Conservation (phyloP, 2,329 filamentous ascomycete species). For the Cladorrhinum sp. region DNA sequence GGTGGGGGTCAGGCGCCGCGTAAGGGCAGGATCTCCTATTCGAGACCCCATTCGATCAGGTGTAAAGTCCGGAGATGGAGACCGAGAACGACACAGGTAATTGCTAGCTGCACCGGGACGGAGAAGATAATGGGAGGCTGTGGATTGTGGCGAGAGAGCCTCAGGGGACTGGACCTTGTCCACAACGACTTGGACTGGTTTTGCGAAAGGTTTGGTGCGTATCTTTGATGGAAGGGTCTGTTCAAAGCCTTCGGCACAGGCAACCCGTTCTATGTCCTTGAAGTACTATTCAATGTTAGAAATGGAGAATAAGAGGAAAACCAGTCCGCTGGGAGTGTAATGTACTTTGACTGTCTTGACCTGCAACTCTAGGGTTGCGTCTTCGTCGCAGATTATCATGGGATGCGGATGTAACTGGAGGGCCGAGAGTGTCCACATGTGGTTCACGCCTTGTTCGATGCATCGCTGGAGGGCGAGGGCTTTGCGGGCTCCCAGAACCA, state of each 20-base stretch:
- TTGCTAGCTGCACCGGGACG: conserved; percentile 55
- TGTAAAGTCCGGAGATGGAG: conserved; percentile 59
- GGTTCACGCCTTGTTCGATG: conserved; percentile 71
- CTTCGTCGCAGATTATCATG: conserved; percentile 72
- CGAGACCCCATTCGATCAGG: conserved; percentile 61
- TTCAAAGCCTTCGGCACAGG: conserved; percentile 44
- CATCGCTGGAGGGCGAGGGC: conserved; percentile 68
- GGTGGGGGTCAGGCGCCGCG: conserved; percentile 45
- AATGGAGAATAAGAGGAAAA: not conserved
- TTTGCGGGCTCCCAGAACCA: conserved; percentile 72
- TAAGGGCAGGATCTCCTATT: conserved; percentile 47
- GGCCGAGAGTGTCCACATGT: conserved; percentile 76
- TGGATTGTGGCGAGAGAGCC: conserved; percentile 53
- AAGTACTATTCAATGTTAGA: conserved; percentile 44
- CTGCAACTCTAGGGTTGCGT: conserved; percentile 62
- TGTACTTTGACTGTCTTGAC: conserved; percentile 60
- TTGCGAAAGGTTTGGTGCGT: conserved; percentile 44
- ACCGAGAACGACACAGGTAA: conserved; percentile 53
- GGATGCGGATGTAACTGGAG: conserved; percentile 71
- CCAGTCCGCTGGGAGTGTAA: not conserved
- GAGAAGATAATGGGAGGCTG: conserved; percentile 50
- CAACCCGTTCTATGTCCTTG: conserved; percentile 58
- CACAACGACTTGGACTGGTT: conserved; percentile 37
- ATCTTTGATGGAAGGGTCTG: conserved; percentile 51
- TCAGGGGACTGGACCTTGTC: conserved; percentile 45